Base-by-base conservation (phyloP, 176 grass and related monocot species). In the Aegilops bicornis region DNA sequence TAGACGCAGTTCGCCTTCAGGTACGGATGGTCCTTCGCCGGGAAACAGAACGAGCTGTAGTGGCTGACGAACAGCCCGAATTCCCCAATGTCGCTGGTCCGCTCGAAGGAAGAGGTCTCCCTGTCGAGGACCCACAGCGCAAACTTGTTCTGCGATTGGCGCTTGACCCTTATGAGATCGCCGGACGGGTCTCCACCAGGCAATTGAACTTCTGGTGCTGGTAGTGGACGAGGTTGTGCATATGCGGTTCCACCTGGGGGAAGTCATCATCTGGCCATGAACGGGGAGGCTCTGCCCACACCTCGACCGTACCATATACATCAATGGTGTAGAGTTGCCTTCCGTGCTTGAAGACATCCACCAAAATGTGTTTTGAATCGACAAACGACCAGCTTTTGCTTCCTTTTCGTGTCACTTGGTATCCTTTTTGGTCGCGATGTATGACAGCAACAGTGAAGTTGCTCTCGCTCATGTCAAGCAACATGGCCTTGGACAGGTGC, bases 1-100 rank as follows among this genome's bases (percentile, higher is more conserved):
- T 91, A 91, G 80, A 91, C 56, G 6, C 85, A 91, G 45, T 91
- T 91, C 4, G 82, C 50, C 67, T 88, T 91, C n/a, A 91, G 82
- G 69, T 71, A 85, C 48, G 31, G 69, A 36, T 88, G 89, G 54
- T 47, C 77, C 70, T 40, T 77, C 12, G 69, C 82, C 0, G 6
- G 82, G 29, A 77, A 91, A 81, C 82, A 85, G 70, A 88, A 58
- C 4, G 89, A 81, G 77, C 24, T 88, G 82, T 76, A 62, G 37
- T 88, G 40, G 77, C 86, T 85, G 5, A 85, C 69, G 42, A 91
- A 88, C 36, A 91, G 22, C 16, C 61, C 48, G 4, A 85, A 16
- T 48, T 88, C 70, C 39, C 82, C 86, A 9, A 91, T 85, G 69
- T 81, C 39, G 3, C 81, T 77, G 0, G 43, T 62, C 23, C 9